phyloP scores from a whole-genome alignment of 2,329 filamentous ascomycete genomes.

The Coniella lustricola region DNA sequence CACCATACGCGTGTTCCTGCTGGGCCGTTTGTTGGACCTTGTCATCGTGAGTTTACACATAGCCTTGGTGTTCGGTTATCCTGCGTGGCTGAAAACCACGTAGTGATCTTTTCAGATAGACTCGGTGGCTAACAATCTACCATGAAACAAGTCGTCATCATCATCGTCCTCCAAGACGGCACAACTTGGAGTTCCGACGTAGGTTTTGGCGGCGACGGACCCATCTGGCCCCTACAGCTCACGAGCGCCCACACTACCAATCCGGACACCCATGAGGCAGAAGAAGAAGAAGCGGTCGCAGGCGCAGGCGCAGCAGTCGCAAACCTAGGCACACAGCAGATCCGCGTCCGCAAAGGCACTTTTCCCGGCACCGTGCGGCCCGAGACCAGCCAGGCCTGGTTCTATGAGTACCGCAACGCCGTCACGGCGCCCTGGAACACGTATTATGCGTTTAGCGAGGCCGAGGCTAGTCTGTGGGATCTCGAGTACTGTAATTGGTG shows the following conservation, averaged over 20 bases:
- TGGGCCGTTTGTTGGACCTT: conserved; percentile 32
- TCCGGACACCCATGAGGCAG: too few species aligned
- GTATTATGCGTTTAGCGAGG: conserved; percentile 59
- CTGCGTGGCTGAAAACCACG: not conserved
- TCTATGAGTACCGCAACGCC: conserved; percentile 53
- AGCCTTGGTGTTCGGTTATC: not conserved
- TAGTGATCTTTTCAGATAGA: too few species aligned
- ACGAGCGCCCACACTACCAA: not conserved
- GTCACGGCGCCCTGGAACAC: conserved; percentile 45
- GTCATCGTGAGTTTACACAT: conserved; percentile 31
- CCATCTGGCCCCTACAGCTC: conserved; percentile 51
- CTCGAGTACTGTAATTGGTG: conserved; percentile 54
- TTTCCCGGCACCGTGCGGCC: conserved; percentile 31
- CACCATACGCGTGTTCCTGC: conserved; percentile 29
- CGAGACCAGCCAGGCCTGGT: conserved; percentile 46
- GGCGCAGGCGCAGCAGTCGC: too few species aligned
- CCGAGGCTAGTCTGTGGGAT: conserved; percentile 55
- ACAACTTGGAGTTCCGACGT: conserved; percentile 52
- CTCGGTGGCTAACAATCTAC: too few species aligned
- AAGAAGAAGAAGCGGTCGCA: too few species aligned
- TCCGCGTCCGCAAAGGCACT: conserved; percentile 44
- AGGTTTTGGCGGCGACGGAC: conserved; percentile 56
- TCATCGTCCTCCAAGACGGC: conserved; percentile 44
- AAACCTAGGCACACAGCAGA: conserved; percentile 35
- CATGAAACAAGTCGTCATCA: conserved; percentile 55